Percentiles rank a stretch among this genome's conserved stretches.
Evolutionary conservation across 176 grass and related monocot species (phyloP).

Genomic region (Avena eriantha): DNA sequence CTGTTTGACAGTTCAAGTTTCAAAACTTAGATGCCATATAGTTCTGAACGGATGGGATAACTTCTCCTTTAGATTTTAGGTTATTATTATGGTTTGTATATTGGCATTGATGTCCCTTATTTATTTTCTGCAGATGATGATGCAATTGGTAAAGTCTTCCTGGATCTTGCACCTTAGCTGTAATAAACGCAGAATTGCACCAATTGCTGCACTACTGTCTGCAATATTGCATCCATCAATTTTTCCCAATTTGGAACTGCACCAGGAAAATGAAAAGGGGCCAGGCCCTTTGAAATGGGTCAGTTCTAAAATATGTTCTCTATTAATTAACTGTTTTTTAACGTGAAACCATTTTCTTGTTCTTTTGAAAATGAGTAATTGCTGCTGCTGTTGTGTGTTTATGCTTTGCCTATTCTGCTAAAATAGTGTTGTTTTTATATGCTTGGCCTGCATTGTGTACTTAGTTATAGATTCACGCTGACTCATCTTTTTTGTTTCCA

Average conservation of each 20-base stretch:
- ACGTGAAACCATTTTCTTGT: slow-evolving; percentile 9
- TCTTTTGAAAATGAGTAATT: slow-evolving; percentile 14
- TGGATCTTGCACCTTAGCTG: slow-evolving; percentile 90
- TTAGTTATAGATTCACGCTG: background rate
- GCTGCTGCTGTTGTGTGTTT: slow-evolving; percentile 25
- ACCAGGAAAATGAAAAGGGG: slow-evolving; percentile 59
- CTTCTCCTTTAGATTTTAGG: background rate
- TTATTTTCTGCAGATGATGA: slow-evolving; percentile 68
- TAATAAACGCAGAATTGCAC: slow-evolving; percentile 91
- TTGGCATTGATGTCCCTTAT: slow-evolving; percentile 24
- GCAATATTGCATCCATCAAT: slow-evolving; percentile 77
- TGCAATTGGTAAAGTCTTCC: slow-evolving; percentile 85
- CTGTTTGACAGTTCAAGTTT: background rate
- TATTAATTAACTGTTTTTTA: slow-evolving; percentile 26
- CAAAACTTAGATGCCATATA: background rate
- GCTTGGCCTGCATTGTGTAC: slow-evolving; percentile 5
- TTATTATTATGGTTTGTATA: slow-evolving; percentile 1
- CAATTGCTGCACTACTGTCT: slow-evolving; percentile 88
- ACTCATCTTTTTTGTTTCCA: slow-evolving; percentile 48
- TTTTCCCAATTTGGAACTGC: slow-evolving; percentile 79
- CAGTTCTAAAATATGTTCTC: slow-evolving; percentile 39
- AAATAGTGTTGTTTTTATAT: slow-evolving; percentile 15
- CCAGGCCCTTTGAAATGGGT: slow-evolving; percentile 96
- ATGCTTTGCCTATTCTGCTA: slow-evolving; percentile 29
- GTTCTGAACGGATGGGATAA: background rate